Evolutionary conservation across 345 rosid genomes (phyloP), one percentile per base, ranked within the genome.

Genomic region (Gossypium longicalyx): DNA sequence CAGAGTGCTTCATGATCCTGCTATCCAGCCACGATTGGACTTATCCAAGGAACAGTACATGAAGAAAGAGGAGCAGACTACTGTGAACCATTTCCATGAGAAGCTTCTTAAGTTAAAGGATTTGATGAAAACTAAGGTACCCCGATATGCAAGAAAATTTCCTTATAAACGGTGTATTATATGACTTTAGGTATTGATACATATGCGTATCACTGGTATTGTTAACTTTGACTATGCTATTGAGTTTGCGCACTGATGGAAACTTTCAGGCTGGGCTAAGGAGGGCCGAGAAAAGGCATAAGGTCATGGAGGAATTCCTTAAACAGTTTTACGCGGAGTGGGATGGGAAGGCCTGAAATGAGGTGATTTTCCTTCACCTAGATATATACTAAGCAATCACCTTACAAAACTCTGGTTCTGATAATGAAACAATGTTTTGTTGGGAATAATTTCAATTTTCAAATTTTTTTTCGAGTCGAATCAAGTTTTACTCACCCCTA

Each of bases 41-140:
- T 78, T 93, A 77, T 87, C 91, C 19, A 90, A 89, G 85, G 96
- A 91, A 70, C 85, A 84, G 54, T 91, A 91, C 80, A 77, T 83
- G 82, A 91, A 89, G 78, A 94, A 71, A 76, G 93, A 86, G 75
- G 91, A 89, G 80, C 97, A 92, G 82, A 94, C 97, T 3, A 90
- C 97, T 12, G 70, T 88, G 76, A 67, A 52, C 29, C 73, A 70
- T 52, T 70, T 70, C 61, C 61, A 70, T 3, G 96, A 94, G 89
- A 94, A 94, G 75, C 97, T 92, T 80, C 86, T 94, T 79, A 91
- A 89, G 84, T 86, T 94, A 53, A 92, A 90, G 79, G 85, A 78
- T 64, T 75, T 90, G 81, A 92, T 89, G 94, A 92, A 92, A 86
- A 90, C 94, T 19, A 72, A 90, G 92, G 97, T 90, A 75, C 16